A percentile compares a stretch with the other conserved stretches of the same genome.
Evolutionary conservation across 2,329 filamentous ascomycete genomes (phyloP).

Genomic region (Beauveria pseudobassiana): DNA sequence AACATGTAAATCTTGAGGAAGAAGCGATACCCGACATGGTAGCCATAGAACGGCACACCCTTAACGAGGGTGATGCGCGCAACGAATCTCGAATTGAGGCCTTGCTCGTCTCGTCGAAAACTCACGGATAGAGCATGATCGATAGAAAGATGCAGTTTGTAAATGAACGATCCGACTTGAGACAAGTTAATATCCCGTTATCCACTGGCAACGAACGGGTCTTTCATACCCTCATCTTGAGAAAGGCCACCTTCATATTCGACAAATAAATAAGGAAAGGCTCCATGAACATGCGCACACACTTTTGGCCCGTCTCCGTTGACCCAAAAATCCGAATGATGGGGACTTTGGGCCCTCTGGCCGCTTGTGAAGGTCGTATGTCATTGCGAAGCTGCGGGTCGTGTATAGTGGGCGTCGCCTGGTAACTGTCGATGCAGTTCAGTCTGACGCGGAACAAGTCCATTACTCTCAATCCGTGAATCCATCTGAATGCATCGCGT

Average conservation of each 20-base stretch:
- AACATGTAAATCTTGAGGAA: constrained; percentile 94
- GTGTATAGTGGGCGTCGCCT: constrained; percentile 67
- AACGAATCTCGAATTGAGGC: constrained; percentile 63
- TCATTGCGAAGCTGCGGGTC: constrained; percentile 71
- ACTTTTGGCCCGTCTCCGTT: constrained; percentile 90
- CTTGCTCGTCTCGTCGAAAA: constrained; percentile 69
- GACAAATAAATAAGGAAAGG: constrained; percentile 91
- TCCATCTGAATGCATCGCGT: constrained; percentile 15
- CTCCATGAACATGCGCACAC: constrained; percentile 91
- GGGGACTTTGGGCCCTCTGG: constrained; percentile 66
- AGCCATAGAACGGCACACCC: constrained; percentile 92
- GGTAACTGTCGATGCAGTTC: constrained; percentile 95
- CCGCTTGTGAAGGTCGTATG: constrained; percentile 48
- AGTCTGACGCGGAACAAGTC: constrained; percentile 82
- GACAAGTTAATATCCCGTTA: constrained; percentile 4
- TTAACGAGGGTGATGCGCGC: constrained; percentile 89
- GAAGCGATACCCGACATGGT: constrained; percentile 82
- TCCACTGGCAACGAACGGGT: not conserved
- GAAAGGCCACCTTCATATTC: constrained; percentile 68
- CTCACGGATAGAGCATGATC: constrained; percentile 83
- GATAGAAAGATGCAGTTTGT: constrained; percentile 74
- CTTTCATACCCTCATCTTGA: constrained; percentile 55
- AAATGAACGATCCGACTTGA: constrained; percentile 67
- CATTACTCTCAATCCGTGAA: constrained; percentile 21
- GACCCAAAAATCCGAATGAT: constrained; percentile 87